These are phyloP conservation scores for Pisolithus orientalis DNA, from an alignment of 768 basidiomycete genomes.

Conservation along the genomic window DNA sequence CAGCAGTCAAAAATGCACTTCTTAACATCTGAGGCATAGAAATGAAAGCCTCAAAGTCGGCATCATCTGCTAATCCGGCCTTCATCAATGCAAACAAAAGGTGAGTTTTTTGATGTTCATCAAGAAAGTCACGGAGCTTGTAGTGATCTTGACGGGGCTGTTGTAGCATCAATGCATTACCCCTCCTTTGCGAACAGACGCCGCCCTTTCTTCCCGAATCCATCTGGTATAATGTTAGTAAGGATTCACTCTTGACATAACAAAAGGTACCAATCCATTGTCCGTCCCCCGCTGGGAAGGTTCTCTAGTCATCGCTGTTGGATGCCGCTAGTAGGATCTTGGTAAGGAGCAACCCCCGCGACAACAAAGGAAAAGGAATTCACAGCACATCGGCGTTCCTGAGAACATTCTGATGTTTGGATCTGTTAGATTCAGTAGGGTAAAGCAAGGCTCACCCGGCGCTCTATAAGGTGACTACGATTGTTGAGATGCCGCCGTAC, in stretches of 20 bases:
- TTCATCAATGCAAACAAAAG: background rate
- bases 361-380: too few species aligned
- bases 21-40: background rate
- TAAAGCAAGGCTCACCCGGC: background rate
- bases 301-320: too few species aligned
- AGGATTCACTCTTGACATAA: too few species aligned
- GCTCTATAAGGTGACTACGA: background rate
- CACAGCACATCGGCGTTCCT: too few species aligned
- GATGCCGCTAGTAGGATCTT: too few species aligned
- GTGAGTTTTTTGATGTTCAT: background rate
- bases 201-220: too few species aligned
- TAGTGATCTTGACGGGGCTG: background rate
- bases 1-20: background rate
- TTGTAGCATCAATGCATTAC: background rate
- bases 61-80: background rate
- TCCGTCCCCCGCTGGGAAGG: too few species aligned
- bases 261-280: too few species aligned
- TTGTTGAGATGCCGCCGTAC: background rate
- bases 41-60: background rate
- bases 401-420: too few species aligned
- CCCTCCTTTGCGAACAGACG: too few species aligned
- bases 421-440: background rate
- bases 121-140: background rate
- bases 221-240: too few species aligned
- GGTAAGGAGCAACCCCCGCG: too few species aligned